These are phyloP conservation scores for Serendipita vermifera DNA, from an alignment of 768 basidiomycete genomes.

Conservation along the genomic window DNA sequence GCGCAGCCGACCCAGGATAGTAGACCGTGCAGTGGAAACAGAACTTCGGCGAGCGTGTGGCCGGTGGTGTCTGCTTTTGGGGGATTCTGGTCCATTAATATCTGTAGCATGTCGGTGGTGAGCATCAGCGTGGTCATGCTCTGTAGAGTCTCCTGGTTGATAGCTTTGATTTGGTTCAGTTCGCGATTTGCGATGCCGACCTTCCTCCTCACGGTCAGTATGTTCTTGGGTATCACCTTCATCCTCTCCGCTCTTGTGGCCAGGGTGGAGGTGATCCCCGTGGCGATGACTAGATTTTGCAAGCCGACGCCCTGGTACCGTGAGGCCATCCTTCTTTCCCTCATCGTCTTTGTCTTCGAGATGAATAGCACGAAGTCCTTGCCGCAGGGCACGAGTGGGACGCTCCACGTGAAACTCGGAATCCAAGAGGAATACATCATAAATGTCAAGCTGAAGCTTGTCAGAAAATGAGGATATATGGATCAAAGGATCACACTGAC, in stretches of 20 bases:
- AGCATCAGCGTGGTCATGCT: not conserved
- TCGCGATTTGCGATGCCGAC: not conserved
- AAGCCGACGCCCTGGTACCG: slow-evolving; percentile 9
- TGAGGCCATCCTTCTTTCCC: slow-evolving; percentile 10
- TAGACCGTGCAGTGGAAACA: not conserved
- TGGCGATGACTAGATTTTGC: not conserved
- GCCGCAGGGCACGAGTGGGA: slow-evolving; percentile 80
- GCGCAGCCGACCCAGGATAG: not conserved
- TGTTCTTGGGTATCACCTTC: not conserved
- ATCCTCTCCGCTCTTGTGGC: not conserved
- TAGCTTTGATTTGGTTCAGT: not conserved
- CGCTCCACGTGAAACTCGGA: slow-evolving; percentile 77
- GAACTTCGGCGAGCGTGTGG: not conserved
- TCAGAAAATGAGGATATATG: slow-evolving; percentile 6
- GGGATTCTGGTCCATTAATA: not conserved
- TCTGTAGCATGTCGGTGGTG: not conserved
- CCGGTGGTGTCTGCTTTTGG: not conserved
- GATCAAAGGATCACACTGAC: slow-evolving; percentile 28
- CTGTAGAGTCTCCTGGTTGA: too few species aligned
- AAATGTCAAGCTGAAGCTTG: slow-evolving; percentile 48
- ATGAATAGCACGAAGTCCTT: slow-evolving; percentile 60
- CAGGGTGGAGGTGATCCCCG: not conserved
- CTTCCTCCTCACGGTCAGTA: not conserved
- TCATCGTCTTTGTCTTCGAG: slow-evolving; percentile 20
- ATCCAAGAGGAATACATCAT: slow-evolving; percentile 91